Base-by-base conservation (phyloP, 2,329 filamentous ascomycete genomes). In the Penicillium crustosum region DNA sequence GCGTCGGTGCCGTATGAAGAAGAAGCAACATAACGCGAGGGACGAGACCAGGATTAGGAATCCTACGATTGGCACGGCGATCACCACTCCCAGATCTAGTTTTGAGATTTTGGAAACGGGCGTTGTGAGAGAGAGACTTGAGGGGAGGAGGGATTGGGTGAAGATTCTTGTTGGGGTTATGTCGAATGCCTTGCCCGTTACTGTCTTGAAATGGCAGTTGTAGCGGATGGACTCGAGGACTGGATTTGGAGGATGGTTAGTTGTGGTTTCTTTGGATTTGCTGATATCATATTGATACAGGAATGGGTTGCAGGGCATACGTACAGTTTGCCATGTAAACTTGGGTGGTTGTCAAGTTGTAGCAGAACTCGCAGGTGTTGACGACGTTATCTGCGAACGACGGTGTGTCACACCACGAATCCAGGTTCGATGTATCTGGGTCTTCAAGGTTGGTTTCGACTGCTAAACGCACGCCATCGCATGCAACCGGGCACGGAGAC, bases 201-300 rank as follows among this genome's bases (percentile, higher is more conserved):
- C 59, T 1, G 76, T 75, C 41, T 66, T 68, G 60, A 75, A 77
- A 50, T 77, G 72, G 61, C 78, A 80, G 53, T 77, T 75, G 58
- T 79, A 77, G 25, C 78, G 76, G 41, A 79, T 66, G 21, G 77
- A 70, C 70, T 80, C 77, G 36, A 80, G 63, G 62, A 79, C 78
- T 80, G 51, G 9, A 21, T 39, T 45, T 13, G 31, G 29, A 21
- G 27, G 47, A 41, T 49, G 38, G 41, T 62, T 27, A 54, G 57
- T 57, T 6, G 38, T 13, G 23, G n/a, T 43, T 35, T 49, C 31
- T 21, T 19, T 6, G 23, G 17, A 27, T 36, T 39, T 39, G 48
- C 21, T 36, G 27, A 21, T 39, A 19, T 47, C 15, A 17, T 12
- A 27, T 19, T 6, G 23, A 42, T 3, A 15, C 43, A 29, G 43